Base-by-base conservation (phyloP, 805 yeast species). In the Isabelozyma rhagii region DNA sequence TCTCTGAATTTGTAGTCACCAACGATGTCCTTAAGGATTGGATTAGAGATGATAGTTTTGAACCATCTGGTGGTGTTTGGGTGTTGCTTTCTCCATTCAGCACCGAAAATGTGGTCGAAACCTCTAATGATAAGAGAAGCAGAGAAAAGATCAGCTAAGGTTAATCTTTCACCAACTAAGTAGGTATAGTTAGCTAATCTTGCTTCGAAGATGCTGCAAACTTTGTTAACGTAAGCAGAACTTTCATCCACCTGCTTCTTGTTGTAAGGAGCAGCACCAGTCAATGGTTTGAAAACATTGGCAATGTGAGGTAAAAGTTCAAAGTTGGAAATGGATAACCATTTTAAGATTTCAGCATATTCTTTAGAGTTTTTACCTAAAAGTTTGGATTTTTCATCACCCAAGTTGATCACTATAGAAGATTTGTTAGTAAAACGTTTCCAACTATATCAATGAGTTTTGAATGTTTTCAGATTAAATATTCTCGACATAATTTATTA, bases 311-410 rank as follows among this genome's bases (percentile, higher is more conserved):
- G 61, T 56, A 85, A 65, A 51, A 87, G 59, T 60, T 92, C 97
- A 59, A 80, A 61, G 78, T 86, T 89, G 67, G 83, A 77, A 58
- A 88, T 73, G 2, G 96, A 88, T 67, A 84, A 61, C 96, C 96
- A 91, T 72, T 77, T 83, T 59, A 91, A 67, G 61, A 90, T 75
- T 60, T 70, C 69, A 52, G 88, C 89, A 64, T 81, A 77, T 61
- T 87, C 89, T 57, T 73, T 71, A 55, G 80, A 69, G 67, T 77
- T 77, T 68, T 81, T 79, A 62, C 97, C 97, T 56, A 82, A 73
- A 56, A 86, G 77, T 57, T 71, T 72, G 48, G 69, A 62, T 51
- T 66, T 73, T 48, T 68, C 56, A 41, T 76, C 82, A 55, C 74
- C 75, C 55, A 77, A 67, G 52, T 77, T 71, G 51, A 73, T 64